A percentile compares a stretch with the other conserved stretches of the same genome.
Conservation (phyloP, 164 flowering plant species). For the Cinnamomum chago region DNA sequence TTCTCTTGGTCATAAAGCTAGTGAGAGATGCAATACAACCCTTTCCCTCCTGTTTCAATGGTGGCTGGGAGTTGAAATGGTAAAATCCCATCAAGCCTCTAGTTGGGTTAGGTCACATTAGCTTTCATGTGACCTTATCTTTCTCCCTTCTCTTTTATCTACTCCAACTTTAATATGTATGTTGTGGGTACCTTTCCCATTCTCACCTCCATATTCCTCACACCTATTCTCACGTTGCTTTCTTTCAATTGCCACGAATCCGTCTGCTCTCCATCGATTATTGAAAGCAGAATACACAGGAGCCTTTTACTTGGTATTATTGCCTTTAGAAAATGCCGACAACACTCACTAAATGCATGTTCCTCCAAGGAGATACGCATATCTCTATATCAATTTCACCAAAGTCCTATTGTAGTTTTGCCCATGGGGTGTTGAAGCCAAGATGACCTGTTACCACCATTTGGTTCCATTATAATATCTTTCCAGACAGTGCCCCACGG, state of each 20-base stretch:
- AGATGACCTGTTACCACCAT: slow-evolving; percentile 5
- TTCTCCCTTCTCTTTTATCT: neutral
- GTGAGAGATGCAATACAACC: neutral
- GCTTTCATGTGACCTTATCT: slow-evolving; percentile 4
- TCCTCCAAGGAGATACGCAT: slow-evolving; percentile 16
- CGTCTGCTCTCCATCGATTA: neutral
- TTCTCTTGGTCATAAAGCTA: slow-evolving; percentile 12
- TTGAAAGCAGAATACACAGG: slow-evolving; percentile 2
- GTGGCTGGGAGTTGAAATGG: slow-evolving; percentile 1
- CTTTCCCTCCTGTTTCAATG: neutral
- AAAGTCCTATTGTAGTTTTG: neutral
- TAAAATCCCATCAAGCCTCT: slow-evolving; percentile 1
- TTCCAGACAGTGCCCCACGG: neutral
- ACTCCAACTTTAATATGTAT: slow-evolving; percentile 1
- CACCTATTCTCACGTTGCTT: slow-evolving; percentile 15
- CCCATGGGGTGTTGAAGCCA: neutral
- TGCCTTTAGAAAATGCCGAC: slow-evolving; percentile 30
- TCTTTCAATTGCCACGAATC: slow-evolving; percentile 8
- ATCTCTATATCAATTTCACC: slow-evolving; percentile 10
- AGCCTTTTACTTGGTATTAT: slow-evolving; percentile 10
- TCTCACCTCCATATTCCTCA: neutral
- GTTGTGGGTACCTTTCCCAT: neutral
- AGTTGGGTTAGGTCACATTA: slow-evolving; percentile 16
- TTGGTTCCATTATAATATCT: slow-evolving; percentile 2
- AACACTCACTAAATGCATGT: slow-evolving; percentile 24